Conservation (phyloP, 345 rosid species). For the Gossypium arboreum region DNA sequence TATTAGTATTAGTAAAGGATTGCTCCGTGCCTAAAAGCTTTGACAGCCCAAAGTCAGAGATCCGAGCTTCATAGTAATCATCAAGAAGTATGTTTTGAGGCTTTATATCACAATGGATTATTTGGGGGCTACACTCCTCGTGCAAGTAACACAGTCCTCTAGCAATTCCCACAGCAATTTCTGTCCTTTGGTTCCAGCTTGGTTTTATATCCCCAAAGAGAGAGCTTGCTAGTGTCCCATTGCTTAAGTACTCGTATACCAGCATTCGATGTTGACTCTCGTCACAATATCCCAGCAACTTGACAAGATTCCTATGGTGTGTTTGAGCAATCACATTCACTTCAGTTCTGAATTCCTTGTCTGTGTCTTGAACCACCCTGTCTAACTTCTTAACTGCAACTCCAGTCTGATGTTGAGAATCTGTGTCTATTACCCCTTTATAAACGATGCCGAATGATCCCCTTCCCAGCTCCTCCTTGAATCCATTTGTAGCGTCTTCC, state of each 20-base stretch:
- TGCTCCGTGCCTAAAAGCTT: constrained; percentile 39
- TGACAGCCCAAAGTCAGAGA: constrained; percentile 50
- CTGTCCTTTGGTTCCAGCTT: constrained; percentile 33
- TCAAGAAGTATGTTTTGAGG: constrained; percentile 28
- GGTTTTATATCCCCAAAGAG: constrained; percentile 28
- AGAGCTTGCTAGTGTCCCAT: constrained; percentile 27
- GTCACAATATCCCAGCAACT: constrained; percentile 37
- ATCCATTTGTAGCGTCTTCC: constrained; percentile 29
- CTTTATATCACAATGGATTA: constrained; percentile 7
- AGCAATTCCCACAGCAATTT: constrained; percentile 41
- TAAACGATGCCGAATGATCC: constrained; percentile 44
- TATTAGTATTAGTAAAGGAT: constrained; percentile 36
- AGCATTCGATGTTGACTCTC: constrained; percentile 29
- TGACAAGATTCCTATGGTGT: constrained; percentile 38
- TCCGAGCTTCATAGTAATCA: constrained; percentile 32
- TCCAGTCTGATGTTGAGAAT: not conserved
- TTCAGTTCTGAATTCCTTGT: constrained; percentile 36
- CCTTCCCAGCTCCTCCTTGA: constrained; percentile 35
- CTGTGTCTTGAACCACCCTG: constrained; percentile 4
- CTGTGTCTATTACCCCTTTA: constrained; percentile 24
- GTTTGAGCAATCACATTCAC: constrained; percentile 20
- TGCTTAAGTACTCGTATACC: constrained; percentile 36
- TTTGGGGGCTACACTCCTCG: constrained; percentile 2
- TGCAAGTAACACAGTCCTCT: constrained; percentile 29
- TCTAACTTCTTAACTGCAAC: constrained; percentile 38